These are phyloP conservation scores for Fusarium albosuccineum DNA, from an alignment of 2,329 filamentous ascomycete genomes.

Conservation along the genomic window DNA sequence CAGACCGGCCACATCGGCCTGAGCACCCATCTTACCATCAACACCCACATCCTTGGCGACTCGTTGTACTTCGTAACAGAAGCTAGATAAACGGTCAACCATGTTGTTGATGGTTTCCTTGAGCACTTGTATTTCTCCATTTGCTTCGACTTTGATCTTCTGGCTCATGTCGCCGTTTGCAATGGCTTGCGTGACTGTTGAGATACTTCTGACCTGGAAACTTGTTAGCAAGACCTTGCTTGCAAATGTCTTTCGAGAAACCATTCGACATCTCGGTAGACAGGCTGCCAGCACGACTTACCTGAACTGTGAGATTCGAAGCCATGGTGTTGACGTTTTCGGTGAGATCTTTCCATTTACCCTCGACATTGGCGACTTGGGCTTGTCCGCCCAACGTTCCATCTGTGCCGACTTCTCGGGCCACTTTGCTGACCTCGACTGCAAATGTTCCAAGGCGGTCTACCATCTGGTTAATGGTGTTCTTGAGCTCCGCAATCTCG, in stretches of 20 bases:
- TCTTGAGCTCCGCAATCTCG: slow-evolving; percentile 95
- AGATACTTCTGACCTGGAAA: slow-evolving; percentile 84
- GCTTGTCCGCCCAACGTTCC: slow-evolving; percentile 94
- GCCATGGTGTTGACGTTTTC: slow-evolving; percentile 88
- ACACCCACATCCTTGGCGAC: slow-evolving; percentile 97
- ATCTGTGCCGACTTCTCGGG: slow-evolving; percentile 95
- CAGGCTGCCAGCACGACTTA: slow-evolving; percentile 43
- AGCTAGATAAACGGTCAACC: slow-evolving; percentile 94
- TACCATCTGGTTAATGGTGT: slow-evolving; percentile 99
- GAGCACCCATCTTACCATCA: slow-evolving; percentile 97
- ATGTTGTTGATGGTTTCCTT: slow-evolving; percentile 99
- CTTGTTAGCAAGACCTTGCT: slow-evolving; percentile 11
- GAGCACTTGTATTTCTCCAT: slow-evolving; percentile 92
- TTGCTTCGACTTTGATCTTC: slow-evolving; percentile 94
- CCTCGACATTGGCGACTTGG: slow-evolving; percentile 92
- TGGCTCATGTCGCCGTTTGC: slow-evolving; percentile 96
- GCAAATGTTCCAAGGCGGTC: slow-evolving; percentile 96
- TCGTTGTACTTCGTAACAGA: slow-evolving; percentile 95
- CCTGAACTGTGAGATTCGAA: slow-evolving; percentile 75
- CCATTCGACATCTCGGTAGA: not conserved
- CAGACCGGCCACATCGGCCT: slow-evolving; percentile 93
- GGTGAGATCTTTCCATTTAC: slow-evolving; percentile 98
- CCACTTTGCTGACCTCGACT: slow-evolving; percentile 95
- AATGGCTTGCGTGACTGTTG: slow-evolving; percentile 93
- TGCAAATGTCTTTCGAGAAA: not conserved